Conservation (phyloP, 2,329 filamentous ascomycete genomes). For the Colletotrichum tofieldiae region DNA sequence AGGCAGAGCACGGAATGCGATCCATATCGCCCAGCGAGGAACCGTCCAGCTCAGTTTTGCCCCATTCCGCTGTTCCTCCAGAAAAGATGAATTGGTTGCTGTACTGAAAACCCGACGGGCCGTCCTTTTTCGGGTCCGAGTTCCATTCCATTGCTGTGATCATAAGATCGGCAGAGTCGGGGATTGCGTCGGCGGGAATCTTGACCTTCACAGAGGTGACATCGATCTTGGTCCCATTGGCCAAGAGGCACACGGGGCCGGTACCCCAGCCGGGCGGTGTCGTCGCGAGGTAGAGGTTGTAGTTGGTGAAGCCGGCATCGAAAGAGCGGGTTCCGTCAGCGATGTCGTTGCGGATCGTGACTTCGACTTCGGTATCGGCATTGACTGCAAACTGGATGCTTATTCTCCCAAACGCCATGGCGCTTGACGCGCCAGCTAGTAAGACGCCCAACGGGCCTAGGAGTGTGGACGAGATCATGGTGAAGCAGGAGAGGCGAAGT, state of each 20-base stretch:
- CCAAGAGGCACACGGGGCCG: conserved; percentile 53
- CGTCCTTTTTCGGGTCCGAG: conserved; percentile 30
- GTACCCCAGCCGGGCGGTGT: conserved; percentile 49
- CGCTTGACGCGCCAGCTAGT: conserved; percentile 2
- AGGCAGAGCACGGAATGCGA: conserved; percentile 34
- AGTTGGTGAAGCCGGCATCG: conserved; percentile 46
- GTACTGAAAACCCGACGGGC: conserved; percentile 37
- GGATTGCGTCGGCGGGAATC: conserved; percentile 51
- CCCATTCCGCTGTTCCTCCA: conserved; percentile 40
- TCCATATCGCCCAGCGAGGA: conserved; percentile 16
- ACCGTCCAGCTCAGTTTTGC: conserved; percentile 35
- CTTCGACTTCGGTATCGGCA: conserved; percentile 44
- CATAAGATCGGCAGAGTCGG: conserved; percentile 49
- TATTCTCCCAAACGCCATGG: conserved; percentile 4
- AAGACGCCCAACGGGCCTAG: conserved; percentile 9
- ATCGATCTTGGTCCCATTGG: conserved; percentile 50
- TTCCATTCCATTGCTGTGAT: conserved; percentile 46
- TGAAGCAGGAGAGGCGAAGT: not conserved
- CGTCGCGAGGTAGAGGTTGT: conserved; percentile 53
- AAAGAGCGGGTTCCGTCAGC: conserved; percentile 38
- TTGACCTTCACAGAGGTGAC: conserved; percentile 48
- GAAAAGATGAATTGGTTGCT: conserved; percentile 35
- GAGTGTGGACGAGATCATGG: not conserved
- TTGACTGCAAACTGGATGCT: conserved; percentile 23
- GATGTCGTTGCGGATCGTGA: conserved; percentile 55